These are phyloP conservation scores for Echinosophora koreensis DNA, from an alignment of 306 rosid genomes.

Conservation along the genomic window DNA sequence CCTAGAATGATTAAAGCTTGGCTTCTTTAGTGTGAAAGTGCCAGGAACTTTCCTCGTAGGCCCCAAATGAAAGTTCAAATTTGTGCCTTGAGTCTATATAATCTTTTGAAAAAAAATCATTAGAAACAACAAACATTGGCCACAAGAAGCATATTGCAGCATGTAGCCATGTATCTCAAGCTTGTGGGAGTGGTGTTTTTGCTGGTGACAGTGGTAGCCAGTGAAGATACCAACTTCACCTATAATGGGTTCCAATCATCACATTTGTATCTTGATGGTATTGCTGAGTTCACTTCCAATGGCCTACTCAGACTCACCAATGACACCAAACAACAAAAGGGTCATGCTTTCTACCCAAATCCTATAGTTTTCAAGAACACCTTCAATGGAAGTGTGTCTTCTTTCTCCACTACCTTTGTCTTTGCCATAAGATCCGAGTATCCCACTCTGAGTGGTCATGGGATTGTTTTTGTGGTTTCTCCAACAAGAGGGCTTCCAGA, in stretches of 20 bases:
- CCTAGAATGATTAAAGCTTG: slow-evolving; percentile 10
- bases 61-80: slow-evolving; percentile 30
- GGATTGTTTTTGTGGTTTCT: slow-evolving; percentile 64
- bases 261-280: slow-evolving; percentile 58
- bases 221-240: slow-evolving; percentile 53
- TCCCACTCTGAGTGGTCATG: slow-evolving; percentile 61
- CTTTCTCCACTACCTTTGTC: slow-evolving; percentile 71
- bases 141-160: background rate
- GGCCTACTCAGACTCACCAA: slow-evolving; percentile 73
- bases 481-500: slow-evolving; percentile 56
- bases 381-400: slow-evolving; percentile 41
- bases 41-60: slow-evolving; percentile 44
- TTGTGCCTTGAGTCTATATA: background rate
- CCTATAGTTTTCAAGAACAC: slow-evolving; percentile 62
- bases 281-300: slow-evolving; percentile 50
- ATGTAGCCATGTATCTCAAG: slow-evolving; percentile 47
- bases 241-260: slow-evolving; percentile 60
- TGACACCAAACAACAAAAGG: slow-evolving; percentile 50
- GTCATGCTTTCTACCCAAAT: slow-evolving; percentile 64
- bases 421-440: slow-evolving; percentile 61
- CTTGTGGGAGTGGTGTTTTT: slow-evolving; percentile 36
- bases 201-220: slow-evolving; percentile 35
- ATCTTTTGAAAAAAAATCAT: background rate
- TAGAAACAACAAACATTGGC: background rate
- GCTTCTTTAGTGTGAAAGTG: slow-evolving; percentile 23